Evolutionary conservation across 2,329 filamentous ascomycete genomes (phyloP).

Genomic region (Metarhizium rileyi): DNA sequence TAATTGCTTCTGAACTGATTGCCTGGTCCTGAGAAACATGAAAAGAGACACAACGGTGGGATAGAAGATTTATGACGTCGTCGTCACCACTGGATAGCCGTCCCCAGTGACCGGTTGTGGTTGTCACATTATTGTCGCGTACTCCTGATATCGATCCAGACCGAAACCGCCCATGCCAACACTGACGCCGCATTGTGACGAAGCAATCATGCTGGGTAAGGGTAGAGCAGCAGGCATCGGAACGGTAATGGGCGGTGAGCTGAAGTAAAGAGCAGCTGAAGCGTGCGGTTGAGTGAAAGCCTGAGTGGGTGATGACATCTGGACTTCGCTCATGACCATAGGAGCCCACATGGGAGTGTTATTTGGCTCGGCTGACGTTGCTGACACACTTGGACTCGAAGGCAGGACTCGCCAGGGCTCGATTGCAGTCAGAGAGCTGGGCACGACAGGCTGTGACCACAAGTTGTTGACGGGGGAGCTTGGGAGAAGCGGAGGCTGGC

Average conservation of each 20-base stretch:
- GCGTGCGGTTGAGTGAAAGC: slow-evolving; percentile 67
- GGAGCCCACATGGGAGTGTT: slow-evolving; percentile 68
- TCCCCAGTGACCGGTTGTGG: slow-evolving; percentile 38
- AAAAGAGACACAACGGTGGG: not conserved
- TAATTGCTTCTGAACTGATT: not conserved
- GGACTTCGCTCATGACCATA: slow-evolving; percentile 64
- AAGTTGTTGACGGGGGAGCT: slow-evolving; percentile 70
- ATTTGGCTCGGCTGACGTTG: slow-evolving; percentile 57
- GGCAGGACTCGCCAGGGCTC: slow-evolving; percentile 87
- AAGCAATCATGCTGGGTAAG: slow-evolving; percentile 76
- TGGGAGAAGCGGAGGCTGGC: slow-evolving; percentile 74
- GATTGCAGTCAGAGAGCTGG: slow-evolving; percentile 57
- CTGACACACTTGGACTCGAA: slow-evolving; percentile 74
- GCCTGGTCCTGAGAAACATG: slow-evolving; percentile 1
- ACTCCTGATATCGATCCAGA: slow-evolving; percentile 81
- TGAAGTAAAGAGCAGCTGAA: slow-evolving; percentile 68
- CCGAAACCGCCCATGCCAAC: slow-evolving; percentile 64
- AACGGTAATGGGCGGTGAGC: slow-evolving; percentile 63
- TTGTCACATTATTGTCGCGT: slow-evolving; percentile 80
- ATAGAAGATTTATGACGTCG: slow-evolving; percentile 29
- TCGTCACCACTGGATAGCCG: slow-evolving; percentile 38
- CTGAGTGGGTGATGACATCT: slow-evolving; percentile 68
- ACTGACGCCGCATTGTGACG: slow-evolving; percentile 68
- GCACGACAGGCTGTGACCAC: slow-evolving; percentile 67
- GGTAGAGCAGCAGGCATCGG: slow-evolving; percentile 63